phyloP scores from a whole-genome alignment of 306 rosid species.

The Rosa lucieae region DNA sequence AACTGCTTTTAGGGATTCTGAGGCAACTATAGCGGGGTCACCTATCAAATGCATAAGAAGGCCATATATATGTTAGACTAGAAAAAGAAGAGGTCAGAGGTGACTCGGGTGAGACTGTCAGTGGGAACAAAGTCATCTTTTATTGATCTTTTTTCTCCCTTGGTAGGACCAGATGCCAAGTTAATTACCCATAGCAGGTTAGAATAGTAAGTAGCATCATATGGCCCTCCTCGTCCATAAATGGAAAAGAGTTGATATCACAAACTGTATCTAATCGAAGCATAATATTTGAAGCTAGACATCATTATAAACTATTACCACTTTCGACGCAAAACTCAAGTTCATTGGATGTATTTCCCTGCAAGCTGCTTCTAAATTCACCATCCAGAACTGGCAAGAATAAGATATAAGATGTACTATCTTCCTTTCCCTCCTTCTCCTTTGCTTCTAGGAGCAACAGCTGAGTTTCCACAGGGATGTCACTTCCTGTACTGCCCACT shows the following conservation, averaged over 20 bases:
- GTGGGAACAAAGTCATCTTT: not conserved
- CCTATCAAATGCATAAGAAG: conserved; percentile 34
- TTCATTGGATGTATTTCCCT: conserved; percentile 29
- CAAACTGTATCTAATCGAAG: not conserved
- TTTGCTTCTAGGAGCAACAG: conserved; percentile 30
- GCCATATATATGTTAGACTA: conserved; percentile 10
- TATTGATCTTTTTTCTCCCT: not conserved
- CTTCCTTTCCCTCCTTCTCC: conserved; percentile 13
- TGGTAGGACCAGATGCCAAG: not conserved
- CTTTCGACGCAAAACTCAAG: conserved; percentile 36
- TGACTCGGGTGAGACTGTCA: not conserved
- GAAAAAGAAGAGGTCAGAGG: not conserved
- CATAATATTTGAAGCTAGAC: not conserved
- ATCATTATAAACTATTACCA: conserved; percentile 16
- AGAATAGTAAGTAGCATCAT: not conserved
- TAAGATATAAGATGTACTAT: conserved; percentile 21
- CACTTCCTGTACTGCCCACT: conserved; percentile 30
- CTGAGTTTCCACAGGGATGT: conserved; percentile 36
- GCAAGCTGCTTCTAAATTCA: conserved; percentile 35
- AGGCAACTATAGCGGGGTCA: conserved; percentile 37
- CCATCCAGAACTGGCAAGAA: conserved; percentile 33
- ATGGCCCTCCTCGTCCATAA: not conserved
- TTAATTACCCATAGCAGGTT: not conserved
- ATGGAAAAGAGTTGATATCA: not conserved
- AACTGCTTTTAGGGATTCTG: conserved; percentile 33